phyloP scores from a whole-genome alignment of 805 yeast genomes.

The Candida germanica region DNA sequence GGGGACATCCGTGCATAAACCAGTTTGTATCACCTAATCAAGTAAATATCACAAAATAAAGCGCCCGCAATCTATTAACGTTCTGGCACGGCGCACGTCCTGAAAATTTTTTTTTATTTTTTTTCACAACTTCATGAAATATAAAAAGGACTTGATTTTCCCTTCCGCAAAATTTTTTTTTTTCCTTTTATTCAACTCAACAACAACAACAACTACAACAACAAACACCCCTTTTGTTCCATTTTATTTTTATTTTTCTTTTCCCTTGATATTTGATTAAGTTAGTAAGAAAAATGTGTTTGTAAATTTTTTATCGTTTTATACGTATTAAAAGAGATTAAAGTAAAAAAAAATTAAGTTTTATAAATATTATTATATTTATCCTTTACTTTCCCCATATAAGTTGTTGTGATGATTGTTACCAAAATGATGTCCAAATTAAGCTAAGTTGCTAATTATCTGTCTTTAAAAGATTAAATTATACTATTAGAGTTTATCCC shows the following conservation, averaged over 20 bases:
- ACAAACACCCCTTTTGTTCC: neutral
- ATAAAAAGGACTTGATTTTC: no score
- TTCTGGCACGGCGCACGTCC: constrained; percentile 4
- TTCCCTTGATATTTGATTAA: neutral
- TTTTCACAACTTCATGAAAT: no score
- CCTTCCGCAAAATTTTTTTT: constrained; percentile 1
- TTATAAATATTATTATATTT: no score
- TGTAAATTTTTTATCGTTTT: constrained; percentile 6
- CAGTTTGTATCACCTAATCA: no score
- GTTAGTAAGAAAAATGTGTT: constrained; percentile 9
- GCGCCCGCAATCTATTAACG: no score
- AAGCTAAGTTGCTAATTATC: constrained; percentile 6
- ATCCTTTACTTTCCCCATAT: neutral
- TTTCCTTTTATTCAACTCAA: no score
- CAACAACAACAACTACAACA: constrained; percentile 8
- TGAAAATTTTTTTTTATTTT: constrained; percentile 9
- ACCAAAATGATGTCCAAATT: constrained; percentile 10
- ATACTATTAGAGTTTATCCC: no score
- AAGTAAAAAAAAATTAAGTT: constrained; percentile 4
- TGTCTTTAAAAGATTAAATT: constrained; percentile 7
- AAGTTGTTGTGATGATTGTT: constrained; percentile 3
- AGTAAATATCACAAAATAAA: no score
- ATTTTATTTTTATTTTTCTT: constrained; percentile 4
- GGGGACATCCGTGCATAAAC: no score
- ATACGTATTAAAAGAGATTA: constrained; percentile 4